Evolutionary conservation across 2,329 filamentous ascomycete genomes (phyloP).

Genomic region (Diaporthe amygdali): DNA sequence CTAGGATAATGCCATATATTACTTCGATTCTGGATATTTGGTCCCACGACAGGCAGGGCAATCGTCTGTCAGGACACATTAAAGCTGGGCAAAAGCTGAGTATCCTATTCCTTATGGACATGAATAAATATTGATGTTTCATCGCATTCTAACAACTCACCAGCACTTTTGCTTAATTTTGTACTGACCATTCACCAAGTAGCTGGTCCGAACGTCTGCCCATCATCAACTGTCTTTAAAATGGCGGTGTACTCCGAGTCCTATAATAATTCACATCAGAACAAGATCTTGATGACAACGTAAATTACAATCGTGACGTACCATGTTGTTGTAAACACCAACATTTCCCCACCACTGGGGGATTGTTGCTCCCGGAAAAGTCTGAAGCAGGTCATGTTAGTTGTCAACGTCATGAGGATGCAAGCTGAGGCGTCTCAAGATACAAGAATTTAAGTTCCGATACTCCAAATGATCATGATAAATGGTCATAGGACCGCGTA

Average conservation of each 20-base stretch:
- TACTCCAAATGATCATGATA: background rate
- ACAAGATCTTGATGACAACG: background rate
- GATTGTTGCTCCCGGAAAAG: conserved; percentile 40
- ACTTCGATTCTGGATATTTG: background rate
- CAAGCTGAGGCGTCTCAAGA: background rate
- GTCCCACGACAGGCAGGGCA: background rate
- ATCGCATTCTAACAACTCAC: background rate
- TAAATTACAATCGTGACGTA: conserved; percentile 37
- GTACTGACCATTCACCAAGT: conserved; percentile 35
- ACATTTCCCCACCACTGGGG: conserved; percentile 60
- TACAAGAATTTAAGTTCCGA: background rate
- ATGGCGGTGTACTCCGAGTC: conserved; percentile 38
- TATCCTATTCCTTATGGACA: background rate
- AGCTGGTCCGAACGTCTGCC: conserved; percentile 42
- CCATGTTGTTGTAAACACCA: conserved; percentile 42
- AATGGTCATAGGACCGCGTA: background rate
- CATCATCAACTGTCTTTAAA: conserved; percentile 37
- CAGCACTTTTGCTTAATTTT: background rate
- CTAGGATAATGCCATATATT: background rate
- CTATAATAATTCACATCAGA: conserved; percentile 36
- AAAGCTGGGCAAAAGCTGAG: background rate
- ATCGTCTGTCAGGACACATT: background rate
- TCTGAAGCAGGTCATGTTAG: conserved; percentile 21
- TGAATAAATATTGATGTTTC: background rate
- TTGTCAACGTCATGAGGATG: background rate